Evolutionary conservation across 106 monocot species (phyloP), one percentile per base, ranked within the genome.

Genomic region (Iris macrosiphon): DNA sequence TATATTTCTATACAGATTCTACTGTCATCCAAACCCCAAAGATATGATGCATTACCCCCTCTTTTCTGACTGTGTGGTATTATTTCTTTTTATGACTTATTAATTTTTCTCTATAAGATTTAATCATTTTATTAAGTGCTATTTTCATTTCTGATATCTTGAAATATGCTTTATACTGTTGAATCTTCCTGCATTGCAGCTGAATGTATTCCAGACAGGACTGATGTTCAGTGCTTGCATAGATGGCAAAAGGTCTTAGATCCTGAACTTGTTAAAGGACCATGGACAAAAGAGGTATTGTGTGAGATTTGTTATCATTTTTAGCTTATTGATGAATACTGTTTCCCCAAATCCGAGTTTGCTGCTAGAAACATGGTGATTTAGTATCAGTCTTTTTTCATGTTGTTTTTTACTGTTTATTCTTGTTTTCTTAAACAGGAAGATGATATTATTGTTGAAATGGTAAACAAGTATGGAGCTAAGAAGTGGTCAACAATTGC

Each of bases 161-260:
- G n/a, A n/a, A n/a, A n/a, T n/a, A n/a, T n/a, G n/a, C n/a, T 18
- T 28, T 53, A 41, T 28, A 5, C 25, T 54, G 34, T 17, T 35
- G 28, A 24, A 57, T 44, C 15, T 38, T 60, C 21, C n/a, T 64
- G 7, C 40, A 63, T 52, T 77, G 22, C 74, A 96, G 96, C 90
- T 61, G 96, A 90, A 74, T 87, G 82, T 45, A 87, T 98, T 40
- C 81, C 80, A 4, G 86, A 80, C 47, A 52, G 96, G 31, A 87
- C 83, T 17, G 86, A 87, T 75, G 87, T 91, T 23, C 96, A 98
- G 45, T 98, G 96, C 64, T 68, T 91, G 61, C 96, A 98, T 49
- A 74, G 90, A 69, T 98, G 96, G 93, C 93, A 88, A 63, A 89
- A 96, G 60, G 95, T 96, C 71, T 66, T 90, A 55, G 90, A 96